Base-by-base conservation (phyloP, 1,284 basidiomycete genomes). In the Ustilago esculenta region DNA sequence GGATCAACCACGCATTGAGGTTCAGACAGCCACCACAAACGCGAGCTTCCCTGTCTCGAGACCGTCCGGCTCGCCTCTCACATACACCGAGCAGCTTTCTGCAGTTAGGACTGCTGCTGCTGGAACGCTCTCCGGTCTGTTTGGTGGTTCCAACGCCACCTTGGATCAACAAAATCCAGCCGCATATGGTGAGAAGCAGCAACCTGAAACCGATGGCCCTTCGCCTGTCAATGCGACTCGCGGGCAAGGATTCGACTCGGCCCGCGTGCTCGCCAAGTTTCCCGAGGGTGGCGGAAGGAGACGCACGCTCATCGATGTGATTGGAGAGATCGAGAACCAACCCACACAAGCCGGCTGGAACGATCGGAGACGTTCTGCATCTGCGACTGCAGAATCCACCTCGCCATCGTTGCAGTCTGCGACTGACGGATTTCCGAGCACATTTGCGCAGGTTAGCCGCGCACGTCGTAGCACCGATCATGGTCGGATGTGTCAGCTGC, bases 161-260 rank as follows among this genome's bases (percentile, higher is more conserved):
- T 39, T 58, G 5, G 65, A 61, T 23, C 64, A 67, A 33, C 64
- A 53, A 21, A 51, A 9, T 18, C 46, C 32, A 6, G 43, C 42
- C 7, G 33, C n/a, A 8, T 17, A 1, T 9, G 30, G 27, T 35
- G 54, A 59, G 10, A 59, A 27, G 35, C 27, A 15, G 27, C 29
- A 34, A 23, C 41, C 34, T 17, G 51, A 41, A 25, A 39, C 23
- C 2, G 58, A 68, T 29, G 65, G 65, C 0, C 65, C 65, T 6
- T 58, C 66, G 17, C 55, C 54, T 0, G 29, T 36, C 23, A 69
- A 69, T 42, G 45, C 55, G 23, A 25, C 29, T 8, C 59, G 58
- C 17, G 69, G 69, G 12, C 64, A 72, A 14, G 69, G 69, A 2
- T 54, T 52, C 29, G 69, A 72, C 32, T 63, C 69, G 25, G 64